These are phyloP conservation scores for Lodderomyces jiufengensis DNA, from an alignment of 1,139 yeast species.

Conservation along the genomic window DNA sequence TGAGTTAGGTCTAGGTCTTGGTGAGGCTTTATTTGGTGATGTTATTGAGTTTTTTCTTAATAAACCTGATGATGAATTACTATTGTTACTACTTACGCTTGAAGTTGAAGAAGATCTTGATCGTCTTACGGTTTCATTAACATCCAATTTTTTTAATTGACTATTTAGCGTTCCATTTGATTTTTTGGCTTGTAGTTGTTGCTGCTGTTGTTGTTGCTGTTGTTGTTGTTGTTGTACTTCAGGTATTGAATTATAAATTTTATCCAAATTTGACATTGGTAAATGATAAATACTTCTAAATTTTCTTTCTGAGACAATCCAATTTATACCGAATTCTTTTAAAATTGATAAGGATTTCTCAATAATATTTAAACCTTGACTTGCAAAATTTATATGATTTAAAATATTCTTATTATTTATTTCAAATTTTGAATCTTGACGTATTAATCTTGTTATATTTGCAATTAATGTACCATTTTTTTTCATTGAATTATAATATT, in stretches of 20 bases:
- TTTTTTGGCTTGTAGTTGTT: neutral
- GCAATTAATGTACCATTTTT: conserved; percentile 54
- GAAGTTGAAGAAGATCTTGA: conserved; percentile 31
- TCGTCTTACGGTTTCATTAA: conserved; percentile 16
- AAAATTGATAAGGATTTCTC: conserved; percentile 24
- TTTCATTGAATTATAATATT: conserved; percentile 42
- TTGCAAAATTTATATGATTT: conserved; percentile 39
- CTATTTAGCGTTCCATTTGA: neutral
- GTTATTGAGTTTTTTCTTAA: conserved; percentile 17
- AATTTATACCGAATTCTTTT: conserved; percentile 32
- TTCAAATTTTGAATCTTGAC: conserved; percentile 40
- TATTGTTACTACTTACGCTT: conserved; percentile 20
- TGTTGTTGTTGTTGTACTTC: conserved; percentile 9
- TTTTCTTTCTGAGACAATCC: conserved; percentile 36
- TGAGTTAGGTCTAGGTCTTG: conserved; percentile 24
- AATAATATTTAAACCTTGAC: conserved; percentile 27
- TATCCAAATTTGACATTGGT: conserved; percentile 25
- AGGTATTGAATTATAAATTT: conserved; percentile 15
- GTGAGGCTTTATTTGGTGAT: conserved; percentile 17
- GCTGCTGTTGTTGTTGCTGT: neutral
- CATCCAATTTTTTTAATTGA: conserved; percentile 16
- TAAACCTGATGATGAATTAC: conserved; percentile 12
- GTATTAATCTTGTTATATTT: conserved; percentile 44
- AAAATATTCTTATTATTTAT: conserved; percentile 33
- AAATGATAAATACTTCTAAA: conserved; percentile 34